Evolutionary conservation across 2,329 filamentous ascomycete genomes (phyloP).

Genomic region (Harringtonia aguacate): DNA sequence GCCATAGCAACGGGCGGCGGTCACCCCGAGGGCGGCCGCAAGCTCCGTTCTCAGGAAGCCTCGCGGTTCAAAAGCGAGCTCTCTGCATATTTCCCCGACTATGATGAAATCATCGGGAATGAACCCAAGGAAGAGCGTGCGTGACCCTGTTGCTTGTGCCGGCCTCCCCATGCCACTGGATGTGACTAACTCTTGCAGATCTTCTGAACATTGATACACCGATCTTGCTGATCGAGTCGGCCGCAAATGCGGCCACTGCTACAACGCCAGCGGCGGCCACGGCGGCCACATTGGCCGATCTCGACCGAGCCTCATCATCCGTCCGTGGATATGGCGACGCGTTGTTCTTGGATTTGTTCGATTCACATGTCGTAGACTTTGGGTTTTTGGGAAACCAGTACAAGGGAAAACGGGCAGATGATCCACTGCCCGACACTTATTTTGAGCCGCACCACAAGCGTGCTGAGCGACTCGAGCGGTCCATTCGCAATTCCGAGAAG

Average conservation of each 20-base stretch:
- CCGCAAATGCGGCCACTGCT: slow-evolving; percentile 10
- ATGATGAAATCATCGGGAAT: slow-evolving; percentile 87
- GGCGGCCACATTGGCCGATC: slow-evolving; percentile 10
- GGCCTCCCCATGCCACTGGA: neutral
- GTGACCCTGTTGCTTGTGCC: slow-evolving; percentile 17
- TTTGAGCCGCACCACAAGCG: slow-evolving; percentile 46
- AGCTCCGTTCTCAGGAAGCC: slow-evolving; percentile 77
- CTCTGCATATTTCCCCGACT: slow-evolving; percentile 82
- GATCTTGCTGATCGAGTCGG: slow-evolving; percentile 56
- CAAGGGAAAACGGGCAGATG: slow-evolving; percentile 31
- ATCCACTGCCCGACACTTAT: slow-evolving; percentile 45
- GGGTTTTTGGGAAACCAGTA: slow-evolving; percentile 37
- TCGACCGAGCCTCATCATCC: slow-evolving; percentile 16
- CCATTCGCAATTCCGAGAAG: slow-evolving; percentile 53
- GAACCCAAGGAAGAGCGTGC: slow-evolving; percentile 68
- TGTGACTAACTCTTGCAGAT: slow-evolving; percentile 42
- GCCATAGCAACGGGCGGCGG: slow-evolving; percentile 1
- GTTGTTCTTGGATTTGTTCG: slow-evolving; percentile 44
- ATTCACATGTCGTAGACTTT: slow-evolving; percentile 47
- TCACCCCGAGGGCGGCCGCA: slow-evolving; percentile 52
- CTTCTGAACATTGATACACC: slow-evolving; percentile 61
- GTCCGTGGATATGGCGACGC: slow-evolving; percentile 44
- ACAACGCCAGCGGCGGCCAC: slow-evolving; percentile 8
- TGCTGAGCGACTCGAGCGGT: slow-evolving; percentile 49
- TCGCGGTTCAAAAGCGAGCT: slow-evolving; percentile 85